phyloP scores from a whole-genome alignment of 2,329 filamentous ascomycete species.

The Hypoxylon sp. region DNA sequence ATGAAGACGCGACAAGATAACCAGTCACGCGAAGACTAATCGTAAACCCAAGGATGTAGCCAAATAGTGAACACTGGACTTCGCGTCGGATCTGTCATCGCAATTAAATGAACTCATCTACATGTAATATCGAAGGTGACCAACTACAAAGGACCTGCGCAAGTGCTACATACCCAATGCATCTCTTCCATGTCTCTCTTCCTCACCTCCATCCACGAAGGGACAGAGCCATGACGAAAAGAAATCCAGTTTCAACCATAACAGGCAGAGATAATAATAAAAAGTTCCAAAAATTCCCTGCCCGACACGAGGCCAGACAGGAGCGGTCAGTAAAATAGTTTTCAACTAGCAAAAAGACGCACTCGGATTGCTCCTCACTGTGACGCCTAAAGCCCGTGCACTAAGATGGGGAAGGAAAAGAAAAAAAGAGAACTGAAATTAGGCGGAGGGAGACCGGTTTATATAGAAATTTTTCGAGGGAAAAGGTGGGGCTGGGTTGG shows the following conservation, averaged over 20 bases:
- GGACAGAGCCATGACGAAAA: conserved; percentile 60
- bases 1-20: too few species aligned
- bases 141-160: too few species aligned
- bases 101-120: too few species aligned
- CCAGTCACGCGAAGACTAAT: too few species aligned
- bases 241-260: conserved; percentile 46
- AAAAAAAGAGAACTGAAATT: conserved; percentile 41
- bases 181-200: too few species aligned
- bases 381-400: conserved; percentile 83
- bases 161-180: too few species aligned
- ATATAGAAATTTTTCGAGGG: conserved; percentile 28
- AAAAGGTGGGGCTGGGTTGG: too few species aligned
- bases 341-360: conserved; percentile 91
- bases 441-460: conserved; percentile 11
- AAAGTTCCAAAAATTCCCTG: conserved; percentile 80
- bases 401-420: conserved; percentile 64
- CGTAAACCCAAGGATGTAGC: too few species aligned
- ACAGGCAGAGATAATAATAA: too few species aligned
- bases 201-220: conserved; percentile 55
- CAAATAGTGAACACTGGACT: too few species aligned
- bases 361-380: conserved; percentile 90
- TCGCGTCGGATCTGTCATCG: too few species aligned
- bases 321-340: conserved; percentile 84
- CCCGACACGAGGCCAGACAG: conserved; percentile 69
- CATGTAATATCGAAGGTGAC: too few species aligned